Percentiles rank a stretch among this genome's conserved stretches.
phyloP scores from a whole-genome alignment of 1,284 basidiomycete species.

The Cutaneotrichosporon cutaneum region DNA sequence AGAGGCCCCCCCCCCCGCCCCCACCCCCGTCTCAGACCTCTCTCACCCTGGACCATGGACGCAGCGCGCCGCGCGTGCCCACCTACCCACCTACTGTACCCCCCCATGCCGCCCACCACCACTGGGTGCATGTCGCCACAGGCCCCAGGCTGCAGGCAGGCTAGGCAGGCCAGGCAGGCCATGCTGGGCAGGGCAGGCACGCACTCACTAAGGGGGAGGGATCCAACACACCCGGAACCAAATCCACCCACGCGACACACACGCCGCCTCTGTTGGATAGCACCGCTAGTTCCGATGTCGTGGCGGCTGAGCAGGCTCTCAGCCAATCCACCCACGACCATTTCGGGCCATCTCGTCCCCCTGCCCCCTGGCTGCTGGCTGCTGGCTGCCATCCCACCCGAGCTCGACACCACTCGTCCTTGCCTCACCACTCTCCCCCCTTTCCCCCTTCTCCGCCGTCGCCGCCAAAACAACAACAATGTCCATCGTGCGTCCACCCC shows the following conservation, averaged over 20 bases:
- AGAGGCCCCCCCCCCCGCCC: too few species aligned
- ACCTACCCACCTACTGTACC: too few species aligned
- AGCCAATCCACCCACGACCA: conserved; percentile 9
- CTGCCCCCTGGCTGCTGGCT: background rate
- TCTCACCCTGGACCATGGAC: too few species aligned
- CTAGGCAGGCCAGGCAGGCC: too few species aligned
- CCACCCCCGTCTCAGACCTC: too few species aligned
- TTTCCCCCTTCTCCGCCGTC: background rate
- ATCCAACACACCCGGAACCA: too few species aligned
- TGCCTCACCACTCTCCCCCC: conserved; percentile 6
- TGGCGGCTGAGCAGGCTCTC: background rate
- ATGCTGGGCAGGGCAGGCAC: too few species aligned
- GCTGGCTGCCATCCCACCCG: background rate
- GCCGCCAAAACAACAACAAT: conserved; percentile 9
- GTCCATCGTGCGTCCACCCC: conserved; percentile 15
- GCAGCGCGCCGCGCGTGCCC: too few species aligned
- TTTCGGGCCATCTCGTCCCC: conserved; percentile 9
- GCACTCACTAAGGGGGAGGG: too few species aligned
- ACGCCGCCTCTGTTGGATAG: background rate
- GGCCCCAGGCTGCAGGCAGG: too few species aligned
- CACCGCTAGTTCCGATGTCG: background rate
- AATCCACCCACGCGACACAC: background rate
- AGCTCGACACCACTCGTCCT: background rate
- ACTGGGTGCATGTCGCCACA: too few species aligned
- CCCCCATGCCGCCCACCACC: too few species aligned